Evolutionary conservation across 148 eudicot species (phyloP).

Genomic region (Rhododendron henanense): DNA sequence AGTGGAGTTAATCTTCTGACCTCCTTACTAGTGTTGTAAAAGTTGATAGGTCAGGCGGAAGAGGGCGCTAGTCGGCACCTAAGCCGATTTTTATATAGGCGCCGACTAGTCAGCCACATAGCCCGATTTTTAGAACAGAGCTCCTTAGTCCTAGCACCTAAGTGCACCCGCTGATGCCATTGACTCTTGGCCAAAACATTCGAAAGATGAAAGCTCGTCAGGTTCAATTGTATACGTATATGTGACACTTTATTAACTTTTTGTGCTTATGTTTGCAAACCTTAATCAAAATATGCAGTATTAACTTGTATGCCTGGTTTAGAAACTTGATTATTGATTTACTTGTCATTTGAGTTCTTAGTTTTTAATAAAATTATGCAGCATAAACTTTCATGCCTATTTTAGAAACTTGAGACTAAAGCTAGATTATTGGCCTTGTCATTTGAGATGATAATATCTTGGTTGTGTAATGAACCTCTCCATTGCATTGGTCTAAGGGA

Average conservation of each 20-base stretch:
- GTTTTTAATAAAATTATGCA: not conserved
- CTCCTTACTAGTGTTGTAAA: not conserved
- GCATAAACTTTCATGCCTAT: not conserved
- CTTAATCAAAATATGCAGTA: not conserved
- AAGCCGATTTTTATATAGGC: too few species aligned
- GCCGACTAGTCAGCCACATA: not conserved
- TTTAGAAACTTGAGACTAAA: not conserved
- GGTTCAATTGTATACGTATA: not conserved
- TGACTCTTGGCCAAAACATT: not conserved
- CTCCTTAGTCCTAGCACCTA: too few species aligned
- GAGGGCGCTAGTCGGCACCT: not conserved
- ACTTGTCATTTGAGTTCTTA: not conserved
- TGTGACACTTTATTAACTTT: not conserved
- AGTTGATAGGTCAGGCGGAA: not conserved
- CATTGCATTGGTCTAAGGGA: not conserved
- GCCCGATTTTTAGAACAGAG: too few species aligned
- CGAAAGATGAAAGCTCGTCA: not conserved
- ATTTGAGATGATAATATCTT: not conserved
- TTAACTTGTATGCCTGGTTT: not conserved
- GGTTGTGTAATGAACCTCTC: not conserved
- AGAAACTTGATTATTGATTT: not conserved
- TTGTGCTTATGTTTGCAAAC: not conserved
- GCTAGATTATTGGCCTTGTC: not conserved
- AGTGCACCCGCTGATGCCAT: too few species aligned
- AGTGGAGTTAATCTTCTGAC: not conserved